Base-by-base conservation (phyloP, 345 rosid species). In the Litchi chinensis region DNA sequence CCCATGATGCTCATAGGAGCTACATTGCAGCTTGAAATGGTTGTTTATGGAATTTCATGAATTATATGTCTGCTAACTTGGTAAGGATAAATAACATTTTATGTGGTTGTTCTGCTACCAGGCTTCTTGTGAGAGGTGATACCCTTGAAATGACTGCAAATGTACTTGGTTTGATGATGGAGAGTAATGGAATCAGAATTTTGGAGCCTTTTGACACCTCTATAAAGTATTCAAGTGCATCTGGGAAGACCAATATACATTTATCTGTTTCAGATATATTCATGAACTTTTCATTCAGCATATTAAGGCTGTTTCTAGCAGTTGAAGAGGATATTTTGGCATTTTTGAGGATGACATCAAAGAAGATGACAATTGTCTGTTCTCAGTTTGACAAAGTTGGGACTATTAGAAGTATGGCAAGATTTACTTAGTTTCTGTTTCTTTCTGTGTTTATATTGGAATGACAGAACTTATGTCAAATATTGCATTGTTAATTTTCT, bases 241-340 rank as follows among this genome's bases (percentile, higher is more conserved):
- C 91, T 81, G 98, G 97, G 84, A 96, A 88, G 88, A 91, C 98
- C 65, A 89, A 87, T 82, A 90, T 94, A 80, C 88, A 80, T 76
- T 69, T 94, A 75, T 84, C 90, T 78, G 97, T 90, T 84, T 93
- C 98, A 70, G 89, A 96, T 86, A 84, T 94, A 83, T 93, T 91
- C 83, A 90, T 96, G 97, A 96, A 96, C 85, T 94, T 94, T 60
- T 91, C 98, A 70, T 96, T 94, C 87, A 94, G 97, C 89, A 93
- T 91, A 86, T 88, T 96, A 90, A 93, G 88, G 81, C 84, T 96
- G 75, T 96, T 96, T 85, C 83, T 96, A 85, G 95, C 97, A 5
- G 97, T 96, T 80, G 93, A 96, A 86, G 99, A 96, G 78, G 97
- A 96, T 80, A 92, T 96, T 78, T 81, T 96, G 88, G 79, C 91